Evolutionary conservation across 2,329 filamentous ascomycete species (phyloP), one percentile per base, ranked within the genome.

Genomic region (Zymoseptoria ardabiliae): DNA sequence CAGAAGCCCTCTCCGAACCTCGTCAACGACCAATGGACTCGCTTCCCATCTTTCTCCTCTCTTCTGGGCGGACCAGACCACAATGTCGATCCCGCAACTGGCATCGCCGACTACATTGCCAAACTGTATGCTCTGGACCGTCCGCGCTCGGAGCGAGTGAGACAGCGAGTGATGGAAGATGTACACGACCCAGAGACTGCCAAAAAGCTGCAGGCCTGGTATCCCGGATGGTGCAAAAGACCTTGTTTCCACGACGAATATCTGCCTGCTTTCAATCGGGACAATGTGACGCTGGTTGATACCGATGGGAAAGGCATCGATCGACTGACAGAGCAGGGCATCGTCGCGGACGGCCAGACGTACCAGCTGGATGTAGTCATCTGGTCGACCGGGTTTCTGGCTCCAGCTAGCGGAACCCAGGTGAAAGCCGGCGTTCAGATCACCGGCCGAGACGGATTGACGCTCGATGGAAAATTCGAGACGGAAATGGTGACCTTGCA

Each of bases 151-250:
- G 77, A 83, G 19, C 61, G 68, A 1, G 68, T 81, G n/a, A 78
- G 82, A 1, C 70, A 69, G 2, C 77, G 80, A 2, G 74, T 79
- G 5, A 77, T 80, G n/a, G 65, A 73, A 0, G 70, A 80, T n/a
- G 83, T 87, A n/a, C 70, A 78, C 45, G 78, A 86, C 63, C 70
- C 71, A 10, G 70, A 69, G 1, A 82, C 78, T 0, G 84, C 84
- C 0, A 75, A 77, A 25, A 76, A 71, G 2, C 75, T 87, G 6
- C 82, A 84, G 66, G 75, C 83, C 0, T 85, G 82, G 81, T 88
- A 87, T 66, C 78, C 81, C 0, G 71, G 72, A 0, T 85, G 81
- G 78, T 88, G 85, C 74, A 88, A 88, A 69, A 79, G 85, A 0
- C 84, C 85, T 0, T 79, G 76, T 49, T 64, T 64, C 50, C 64